Conservation (phyloP, 139 green algal species). For the Asterochloris erici region DNA sequence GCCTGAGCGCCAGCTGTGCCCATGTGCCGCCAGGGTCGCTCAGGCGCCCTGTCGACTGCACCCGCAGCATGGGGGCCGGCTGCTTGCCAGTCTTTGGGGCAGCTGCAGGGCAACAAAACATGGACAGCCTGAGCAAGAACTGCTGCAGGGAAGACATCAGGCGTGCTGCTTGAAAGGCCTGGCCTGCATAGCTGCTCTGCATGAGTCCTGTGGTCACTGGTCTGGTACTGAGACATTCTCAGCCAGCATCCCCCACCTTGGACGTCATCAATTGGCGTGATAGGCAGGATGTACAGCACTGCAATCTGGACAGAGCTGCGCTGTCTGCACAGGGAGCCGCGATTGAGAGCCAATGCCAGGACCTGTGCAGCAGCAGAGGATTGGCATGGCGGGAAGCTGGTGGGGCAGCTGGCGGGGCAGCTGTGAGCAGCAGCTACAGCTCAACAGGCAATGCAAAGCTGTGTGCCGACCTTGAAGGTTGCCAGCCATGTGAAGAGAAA, state of each 20-base stretch:
- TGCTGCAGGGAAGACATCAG: no score
- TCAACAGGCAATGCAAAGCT: no score
- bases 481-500: conserved; percentile 31
- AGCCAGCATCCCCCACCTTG: background rate
- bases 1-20: background rate
- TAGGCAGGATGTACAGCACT: conserved; percentile 17
- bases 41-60: conserved; percentile 5
- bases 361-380: conserved; percentile 10
- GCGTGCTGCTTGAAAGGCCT: no score
- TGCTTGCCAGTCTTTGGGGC: background rate
- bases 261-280: conserved; percentile 16
- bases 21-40: conserved; percentile 12
- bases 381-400: background rate
- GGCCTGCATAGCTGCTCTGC: no score
- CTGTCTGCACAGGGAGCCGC: conserved; percentile 9
- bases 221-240: no score
- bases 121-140: no score
- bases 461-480: conserved; percentile 28
- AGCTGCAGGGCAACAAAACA: no score
- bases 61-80: background rate
- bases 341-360: conserved; percentile 16
- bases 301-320: conserved; percentile 20
- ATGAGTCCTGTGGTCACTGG: no score
- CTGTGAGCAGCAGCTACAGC: background rate
- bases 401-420: background rate